phyloP scores from a whole-genome alignment of 768 basidiomycete genomes.

The Mycena albidolilacea region DNA sequence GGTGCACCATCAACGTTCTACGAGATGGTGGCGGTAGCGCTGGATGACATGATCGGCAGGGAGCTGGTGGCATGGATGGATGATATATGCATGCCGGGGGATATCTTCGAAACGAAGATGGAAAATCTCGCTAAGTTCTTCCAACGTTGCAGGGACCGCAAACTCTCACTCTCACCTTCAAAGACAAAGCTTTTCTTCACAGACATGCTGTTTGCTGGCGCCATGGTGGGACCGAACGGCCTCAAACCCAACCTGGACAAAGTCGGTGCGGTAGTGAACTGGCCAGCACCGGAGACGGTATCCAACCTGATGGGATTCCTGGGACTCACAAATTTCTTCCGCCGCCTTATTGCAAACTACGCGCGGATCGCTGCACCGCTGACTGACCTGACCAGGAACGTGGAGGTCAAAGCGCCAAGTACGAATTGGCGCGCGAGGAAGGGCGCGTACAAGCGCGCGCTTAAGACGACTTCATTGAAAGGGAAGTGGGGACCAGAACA shows the following conservation, averaged over 20 bases:
- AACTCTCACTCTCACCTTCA: conserved; percentile 45
- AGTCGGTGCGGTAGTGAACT: conserved; percentile 51
- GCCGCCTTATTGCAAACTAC: conserved; percentile 50
- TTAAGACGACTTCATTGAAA: conserved; percentile 38
- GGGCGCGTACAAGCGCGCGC: conserved; percentile 45
- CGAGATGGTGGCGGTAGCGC: conserved; percentile 40
- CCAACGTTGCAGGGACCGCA: conserved; percentile 31
- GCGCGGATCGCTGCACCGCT: conserved; percentile 50
- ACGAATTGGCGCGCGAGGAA: not conserved
- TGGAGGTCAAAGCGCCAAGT: conserved; percentile 25
- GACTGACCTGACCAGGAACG: conserved; percentile 44
- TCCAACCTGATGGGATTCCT: conserved; percentile 51
- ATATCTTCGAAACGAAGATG: conserved; percentile 49
- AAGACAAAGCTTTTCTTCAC: conserved; percentile 47
- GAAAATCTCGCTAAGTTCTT: conserved; percentile 46
- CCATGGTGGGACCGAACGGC: conserved; percentile 48
- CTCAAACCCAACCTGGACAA: conserved; percentile 48
- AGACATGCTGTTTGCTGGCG: conserved; percentile 53
- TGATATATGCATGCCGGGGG: conserved; percentile 42
- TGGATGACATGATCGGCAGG: conserved; percentile 29
- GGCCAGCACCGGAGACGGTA: conserved; percentile 47
- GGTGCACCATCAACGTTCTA: conserved; percentile 54
- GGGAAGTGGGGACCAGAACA: conserved; percentile 39
- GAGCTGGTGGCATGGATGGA: no score
- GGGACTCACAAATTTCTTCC: conserved; percentile 37